These are phyloP conservation scores for Agarophyton chilense DNA, from an alignment of 23 red algal genomes.

Conservation along the genomic window DNA sequence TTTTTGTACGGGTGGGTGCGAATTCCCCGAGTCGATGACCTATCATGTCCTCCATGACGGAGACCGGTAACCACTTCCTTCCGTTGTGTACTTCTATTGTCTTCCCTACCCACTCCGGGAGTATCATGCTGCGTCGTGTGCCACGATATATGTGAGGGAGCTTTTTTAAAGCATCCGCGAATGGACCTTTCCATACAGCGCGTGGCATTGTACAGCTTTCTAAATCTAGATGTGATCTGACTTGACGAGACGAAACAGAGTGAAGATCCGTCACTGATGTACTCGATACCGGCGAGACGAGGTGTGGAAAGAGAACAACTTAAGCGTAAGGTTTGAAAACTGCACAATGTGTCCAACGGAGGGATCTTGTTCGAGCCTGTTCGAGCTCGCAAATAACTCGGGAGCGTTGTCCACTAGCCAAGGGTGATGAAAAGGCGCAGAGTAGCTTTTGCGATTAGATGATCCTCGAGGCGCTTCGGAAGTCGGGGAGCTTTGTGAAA, in stretches of 20 bases:
- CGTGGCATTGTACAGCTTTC: constrained; percentile 48
- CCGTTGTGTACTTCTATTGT: constrained; percentile 85
- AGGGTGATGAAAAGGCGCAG: too few species aligned
- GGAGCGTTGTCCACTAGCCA: too few species aligned
- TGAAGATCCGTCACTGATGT: too few species aligned
- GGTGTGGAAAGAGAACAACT: too few species aligned
- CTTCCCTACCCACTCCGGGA: constrained; percentile 86
- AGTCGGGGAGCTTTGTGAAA: too few species aligned
- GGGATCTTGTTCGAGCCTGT: too few species aligned
- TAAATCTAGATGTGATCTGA: not conserved
- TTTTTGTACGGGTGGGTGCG: constrained; percentile 60
- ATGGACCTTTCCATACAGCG: constrained; percentile 81
- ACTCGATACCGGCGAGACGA: too few species aligned
- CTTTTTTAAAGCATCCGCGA: constrained; percentile 69
- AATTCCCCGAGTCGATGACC: constrained; percentile 85
- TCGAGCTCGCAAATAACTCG: too few species aligned
- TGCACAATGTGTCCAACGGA: too few species aligned
- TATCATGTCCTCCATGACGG: constrained; percentile 81
- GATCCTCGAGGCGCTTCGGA: too few species aligned
- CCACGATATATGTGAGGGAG: constrained; percentile 52
- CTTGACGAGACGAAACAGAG: not conserved
- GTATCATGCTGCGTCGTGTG: constrained; percentile 81
- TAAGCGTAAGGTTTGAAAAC: too few species aligned
- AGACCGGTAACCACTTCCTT: constrained; percentile 36
- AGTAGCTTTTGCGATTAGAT: too few species aligned